Conservation (phyloP, 2,329 filamentous ascomycete species). For the Pseudogymnoascus sp. region DNA sequence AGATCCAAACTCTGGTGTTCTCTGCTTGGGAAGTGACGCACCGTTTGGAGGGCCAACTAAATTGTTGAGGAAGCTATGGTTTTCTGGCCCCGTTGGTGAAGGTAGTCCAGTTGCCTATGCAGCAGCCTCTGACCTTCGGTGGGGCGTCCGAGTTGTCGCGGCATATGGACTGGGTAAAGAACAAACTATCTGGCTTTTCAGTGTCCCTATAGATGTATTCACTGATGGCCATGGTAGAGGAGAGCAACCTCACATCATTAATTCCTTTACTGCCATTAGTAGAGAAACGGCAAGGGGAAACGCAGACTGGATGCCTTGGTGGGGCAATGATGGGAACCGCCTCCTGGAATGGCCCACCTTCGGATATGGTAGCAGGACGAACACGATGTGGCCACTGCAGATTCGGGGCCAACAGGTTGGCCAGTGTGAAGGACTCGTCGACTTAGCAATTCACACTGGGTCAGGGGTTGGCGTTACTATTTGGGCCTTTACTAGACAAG, state of each 20-base stretch:
- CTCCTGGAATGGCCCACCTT: conserved; percentile 16
- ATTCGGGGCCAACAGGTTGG: conserved; percentile 43
- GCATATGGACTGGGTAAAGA: conserved; percentile 39
- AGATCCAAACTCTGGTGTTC: conserved; percentile 46
- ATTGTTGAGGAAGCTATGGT: conserved; percentile 50
- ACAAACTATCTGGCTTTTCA: conserved; percentile 50
- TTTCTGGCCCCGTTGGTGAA: conserved; percentile 30
- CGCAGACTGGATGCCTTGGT: conserved; percentile 32
- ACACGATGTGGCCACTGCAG: conserved; percentile 38
- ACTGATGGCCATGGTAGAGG: conserved; percentile 26
- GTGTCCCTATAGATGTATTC: conserved; percentile 50
- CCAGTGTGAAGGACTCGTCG: conserved; percentile 37
- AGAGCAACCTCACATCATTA: neutral
- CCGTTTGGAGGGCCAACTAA: conserved; percentile 47
- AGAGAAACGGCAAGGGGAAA: conserved; percentile 14
- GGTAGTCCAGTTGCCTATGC: conserved; percentile 45
- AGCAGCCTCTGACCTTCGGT: conserved; percentile 46
- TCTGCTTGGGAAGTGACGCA: conserved; percentile 55
- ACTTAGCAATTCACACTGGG: conserved; percentile 40
- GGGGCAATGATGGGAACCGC: conserved; percentile 27
- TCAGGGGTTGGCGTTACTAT: conserved; percentile 39
- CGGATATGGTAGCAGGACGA: neutral
- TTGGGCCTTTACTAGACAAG: conserved; percentile 43
- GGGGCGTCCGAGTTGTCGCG: conserved; percentile 51
- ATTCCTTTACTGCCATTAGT: neutral